Evolutionary conservation across 2,329 filamentous ascomycete genomes (phyloP).

Genomic region (Colletotrichum somersetense): DNA sequence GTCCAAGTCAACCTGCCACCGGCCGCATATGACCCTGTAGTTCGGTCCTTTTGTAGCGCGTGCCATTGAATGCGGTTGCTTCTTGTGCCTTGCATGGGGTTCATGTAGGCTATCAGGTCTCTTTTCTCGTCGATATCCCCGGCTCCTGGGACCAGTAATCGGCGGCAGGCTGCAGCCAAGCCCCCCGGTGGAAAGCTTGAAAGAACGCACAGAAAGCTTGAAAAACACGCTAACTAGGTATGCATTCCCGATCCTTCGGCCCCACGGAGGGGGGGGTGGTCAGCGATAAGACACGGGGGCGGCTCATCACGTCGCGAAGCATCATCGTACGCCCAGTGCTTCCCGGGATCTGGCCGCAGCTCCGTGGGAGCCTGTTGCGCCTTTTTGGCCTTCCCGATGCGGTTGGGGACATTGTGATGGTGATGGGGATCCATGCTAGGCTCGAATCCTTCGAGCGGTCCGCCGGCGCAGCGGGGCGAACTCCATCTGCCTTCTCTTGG

Average conservation of each 20-base stretch:
- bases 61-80: background rate
- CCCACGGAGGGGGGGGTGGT: conserved; percentile 23
- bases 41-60: conserved; percentile 24
- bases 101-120: background rate
- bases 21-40: background rate
- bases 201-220: conserved; percentile 2
- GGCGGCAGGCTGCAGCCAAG: background rate
- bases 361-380: background rate
- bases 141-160: conserved; percentile 2
- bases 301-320: background rate
- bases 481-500: background rate
- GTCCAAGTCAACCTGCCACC: background rate
- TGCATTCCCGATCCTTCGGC: conserved; percentile 21
- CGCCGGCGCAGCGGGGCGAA: conserved; percentile 21
- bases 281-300: conserved; percentile 25
- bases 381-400: conserved; percentile 21
- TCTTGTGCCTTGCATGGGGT: conserved; percentile 33
- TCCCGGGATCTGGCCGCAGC: background rate
- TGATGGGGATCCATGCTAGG: conserved; percentile 25
- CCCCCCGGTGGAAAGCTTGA: conserved; percentile 5
- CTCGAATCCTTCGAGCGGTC: conserved; percentile 16
- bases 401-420: conserved; percentile 13
- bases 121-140: background rate
- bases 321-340: background rate
- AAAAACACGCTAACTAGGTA: background rate